These are phyloP conservation scores for Camellia oleifera DNA, from an alignment of 179 eudicot genomes.

Conservation along the genomic window DNA sequence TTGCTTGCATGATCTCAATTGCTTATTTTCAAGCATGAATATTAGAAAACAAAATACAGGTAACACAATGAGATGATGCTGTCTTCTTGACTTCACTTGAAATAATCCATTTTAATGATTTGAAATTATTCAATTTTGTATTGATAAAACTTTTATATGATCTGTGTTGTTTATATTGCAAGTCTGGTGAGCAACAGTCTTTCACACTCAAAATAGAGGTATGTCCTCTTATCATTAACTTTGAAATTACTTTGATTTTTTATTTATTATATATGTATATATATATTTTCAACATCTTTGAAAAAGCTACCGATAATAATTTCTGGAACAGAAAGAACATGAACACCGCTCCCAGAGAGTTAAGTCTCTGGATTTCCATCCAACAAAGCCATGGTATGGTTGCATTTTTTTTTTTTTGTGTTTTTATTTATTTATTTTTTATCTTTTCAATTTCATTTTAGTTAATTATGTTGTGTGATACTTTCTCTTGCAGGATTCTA, in stretches of 20 bases:
- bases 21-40: neutral
- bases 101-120: neutral
- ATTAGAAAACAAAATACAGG: too few relatives aligned
- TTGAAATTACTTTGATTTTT: too few relatives aligned
- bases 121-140: neutral
- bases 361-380: slow-evolving; percentile 48
- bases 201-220: slow-evolving; percentile 14
- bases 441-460: too few relatives aligned
- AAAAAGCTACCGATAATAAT: neutral
- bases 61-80: too few relatives aligned
- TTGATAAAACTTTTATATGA: neutral
- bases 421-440: too few relatives aligned
- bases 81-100: neutral
- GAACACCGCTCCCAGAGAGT: slow-evolving; percentile 42
- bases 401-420: neutral
- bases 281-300: neutral
- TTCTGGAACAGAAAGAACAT: slow-evolving; percentile 24
- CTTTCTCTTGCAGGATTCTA: slow-evolving; percentile 38
- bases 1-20: too few relatives aligned
- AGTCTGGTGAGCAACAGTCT: slow-evolving; percentile 3
- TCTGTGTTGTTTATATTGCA: neutral
- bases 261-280: neutral
- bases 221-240: neutral
- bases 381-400: slow-evolving; percentile 44
- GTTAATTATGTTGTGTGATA: too few relatives aligned